Conservation (phyloP, 2,329 filamentous ascomycete genomes). For the Zymoseptoria pseudotritici region DNA sequence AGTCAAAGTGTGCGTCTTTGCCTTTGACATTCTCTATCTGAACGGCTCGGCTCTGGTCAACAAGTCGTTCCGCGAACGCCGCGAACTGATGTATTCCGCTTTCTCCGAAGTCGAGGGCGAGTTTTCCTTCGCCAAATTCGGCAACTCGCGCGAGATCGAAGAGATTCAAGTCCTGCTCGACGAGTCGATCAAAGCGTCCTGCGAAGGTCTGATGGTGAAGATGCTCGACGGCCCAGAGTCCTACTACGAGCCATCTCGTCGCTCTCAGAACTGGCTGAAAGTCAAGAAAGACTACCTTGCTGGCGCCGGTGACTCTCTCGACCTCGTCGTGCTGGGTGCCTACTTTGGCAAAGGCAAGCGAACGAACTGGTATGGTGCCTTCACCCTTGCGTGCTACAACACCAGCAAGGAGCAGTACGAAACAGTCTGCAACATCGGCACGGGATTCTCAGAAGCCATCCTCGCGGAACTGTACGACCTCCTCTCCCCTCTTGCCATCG, state of each 20-base stretch:
- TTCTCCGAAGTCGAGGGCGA: constrained; percentile 80
- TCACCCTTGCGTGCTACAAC: constrained; percentile 92
- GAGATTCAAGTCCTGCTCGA: constrained; percentile 90
- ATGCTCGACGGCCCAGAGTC: constrained; percentile 93
- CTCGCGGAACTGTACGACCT: constrained; percentile 78
- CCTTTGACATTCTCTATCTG: constrained; percentile 88
- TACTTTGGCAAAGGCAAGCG: constrained; percentile 94
- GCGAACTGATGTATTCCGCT: constrained; percentile 63
- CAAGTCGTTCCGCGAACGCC: constrained; percentile 75
- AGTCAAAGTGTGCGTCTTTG: constrained; percentile 94
- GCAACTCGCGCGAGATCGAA: constrained; percentile 81
- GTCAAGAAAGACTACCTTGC: constrained; percentile 96
- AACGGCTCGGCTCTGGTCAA: constrained; percentile 86
- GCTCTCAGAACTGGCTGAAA: constrained; percentile 97
- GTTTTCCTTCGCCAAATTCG: constrained; percentile 80
- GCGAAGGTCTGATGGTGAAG: constrained; percentile 98
- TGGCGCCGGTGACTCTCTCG: constrained; percentile 88
- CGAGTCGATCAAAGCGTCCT: constrained; percentile 90
- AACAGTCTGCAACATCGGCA: constrained; percentile 96
- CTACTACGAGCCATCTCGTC: constrained; percentile 91
- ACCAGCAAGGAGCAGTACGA: constrained; percentile 73
- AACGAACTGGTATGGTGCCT: constrained; percentile 90
- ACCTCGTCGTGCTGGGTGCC: constrained; percentile 89
- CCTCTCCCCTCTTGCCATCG: constrained; percentile 72
- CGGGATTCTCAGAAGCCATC: constrained; percentile 88